Evolutionary conservation across 2,329 filamentous ascomycete genomes (phyloP), one percentile per base, ranked within the genome.

Genomic region (Pseudonectria foliicola): DNA sequence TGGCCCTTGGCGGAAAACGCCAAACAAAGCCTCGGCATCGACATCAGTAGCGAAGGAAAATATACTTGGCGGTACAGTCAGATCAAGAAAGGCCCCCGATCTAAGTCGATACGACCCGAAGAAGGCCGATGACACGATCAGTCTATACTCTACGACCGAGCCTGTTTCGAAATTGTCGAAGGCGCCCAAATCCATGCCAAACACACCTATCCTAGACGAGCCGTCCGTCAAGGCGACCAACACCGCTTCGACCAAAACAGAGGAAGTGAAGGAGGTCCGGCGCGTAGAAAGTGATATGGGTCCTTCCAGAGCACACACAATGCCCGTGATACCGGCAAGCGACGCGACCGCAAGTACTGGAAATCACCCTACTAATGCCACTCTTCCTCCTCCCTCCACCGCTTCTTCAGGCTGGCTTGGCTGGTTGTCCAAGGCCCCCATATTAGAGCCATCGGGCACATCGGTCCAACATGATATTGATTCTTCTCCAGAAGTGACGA

Each of bases 41-140:
- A 79, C 71, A 6, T 73, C 76, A 33, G 61, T 82, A 29, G 74
- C 75, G 4, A 68, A 66, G 43, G 77, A 82, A 53, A 75, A 71
- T 10, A 80, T 81, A 18, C 57, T 75, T 29, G 77, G 75, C 21
- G 73, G 69, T 31, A 75, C 71, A 3, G 56, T 69, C 31, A 67
- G 65, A 38, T 60, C 71, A 2, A 60, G 51, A n/a, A 60, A 61
- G 7, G 47, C 61, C 1, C 59, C 68, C 4, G 71, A 77, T 45
- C 61, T 77, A 23, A 65, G 64, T 35, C 67, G 70, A 28, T 77
- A 69, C 39, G 72, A 75, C 4, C 46, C 57, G 10, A 68, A 60
- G 39, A 71, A 50, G 32, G 47, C 40, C 33, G 54, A 59, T 43
- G 56, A 61, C 36, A 41, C 50, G 10, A 40, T 49, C 31, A 56